phyloP scores from a whole-genome alignment of 192 early-diverging fungal genomes.

The Entomortierella beljakovae region DNA sequence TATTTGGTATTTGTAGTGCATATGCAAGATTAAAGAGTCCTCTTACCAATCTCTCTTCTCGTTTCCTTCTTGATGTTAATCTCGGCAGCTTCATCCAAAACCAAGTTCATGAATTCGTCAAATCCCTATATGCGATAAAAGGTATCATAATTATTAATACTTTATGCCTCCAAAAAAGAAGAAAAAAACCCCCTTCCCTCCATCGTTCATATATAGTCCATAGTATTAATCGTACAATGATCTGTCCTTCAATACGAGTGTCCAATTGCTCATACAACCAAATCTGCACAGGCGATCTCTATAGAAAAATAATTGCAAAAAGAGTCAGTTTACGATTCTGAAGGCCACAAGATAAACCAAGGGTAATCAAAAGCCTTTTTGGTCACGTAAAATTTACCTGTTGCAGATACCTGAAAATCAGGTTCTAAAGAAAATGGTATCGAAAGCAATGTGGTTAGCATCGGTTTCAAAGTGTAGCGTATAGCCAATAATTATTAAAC shows the following conservation, averaged over 20 bases:
- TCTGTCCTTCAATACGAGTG: conserved; percentile 90
- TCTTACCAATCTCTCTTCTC: conserved; percentile 75
- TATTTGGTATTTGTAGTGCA: too few species aligned
- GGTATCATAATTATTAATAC: neutral
- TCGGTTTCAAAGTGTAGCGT: neutral
- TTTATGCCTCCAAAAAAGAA: neutral
- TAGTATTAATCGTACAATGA: conserved; percentile 75
- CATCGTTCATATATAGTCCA: too few species aligned
- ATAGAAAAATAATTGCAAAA: too few species aligned
- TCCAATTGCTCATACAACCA: conserved; percentile 95
- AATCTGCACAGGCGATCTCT: conserved; percentile 91
- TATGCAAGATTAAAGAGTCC: neutral
- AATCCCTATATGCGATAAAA: conserved; percentile 77
- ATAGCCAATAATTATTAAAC: too few species aligned
- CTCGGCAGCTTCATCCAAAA: conserved; percentile 92
- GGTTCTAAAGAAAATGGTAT: conserved; percentile 66
- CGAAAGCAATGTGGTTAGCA: neutral
- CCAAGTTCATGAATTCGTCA: conserved; percentile 99
- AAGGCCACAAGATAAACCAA: neutral
- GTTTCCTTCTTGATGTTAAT: conserved; percentile 83
- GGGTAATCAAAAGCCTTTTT: neutral
- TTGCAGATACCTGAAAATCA: conserved; percentile 97
- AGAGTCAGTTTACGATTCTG: too few species aligned
- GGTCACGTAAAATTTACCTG: conserved; percentile 78
- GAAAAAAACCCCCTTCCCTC: too few species aligned